Percentiles rank a stretch among this genome's conserved stretches.
Conservation (phyloP, 768 basidiomycete genomes). For the Phylloporus sp. region DNA sequence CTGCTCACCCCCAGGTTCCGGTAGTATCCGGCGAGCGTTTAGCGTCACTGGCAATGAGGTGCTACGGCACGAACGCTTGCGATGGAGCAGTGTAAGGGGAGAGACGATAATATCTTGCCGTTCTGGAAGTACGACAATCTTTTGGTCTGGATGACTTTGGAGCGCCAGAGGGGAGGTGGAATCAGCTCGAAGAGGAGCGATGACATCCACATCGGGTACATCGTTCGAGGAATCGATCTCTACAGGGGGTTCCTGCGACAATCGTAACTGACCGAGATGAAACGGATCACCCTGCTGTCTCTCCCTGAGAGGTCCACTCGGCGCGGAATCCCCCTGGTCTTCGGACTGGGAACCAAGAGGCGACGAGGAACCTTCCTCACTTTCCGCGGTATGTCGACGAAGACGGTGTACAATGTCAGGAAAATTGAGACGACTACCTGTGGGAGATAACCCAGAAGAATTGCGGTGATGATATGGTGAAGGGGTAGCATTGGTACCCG, state of each 20-base stretch:
- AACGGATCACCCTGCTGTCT: conserved; percentile 19
- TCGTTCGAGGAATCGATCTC: conserved; percentile 10
- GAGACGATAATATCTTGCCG: neutral
- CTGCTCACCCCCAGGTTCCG: conserved; percentile 35
- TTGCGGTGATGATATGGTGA: conserved; percentile 27
- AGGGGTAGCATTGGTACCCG: conserved; percentile 33
- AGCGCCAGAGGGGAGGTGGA: neutral
- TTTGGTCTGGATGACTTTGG: conserved; percentile 2
- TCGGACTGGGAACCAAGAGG: conserved; percentile 44
- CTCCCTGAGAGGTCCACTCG: conserved; percentile 11
- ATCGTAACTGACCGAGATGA: conserved; percentile 22
- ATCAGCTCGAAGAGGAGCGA: conserved; percentile 3
- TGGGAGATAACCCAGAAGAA: conserved; percentile 36
- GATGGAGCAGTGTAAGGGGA: neutral
- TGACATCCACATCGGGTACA: conserved; percentile 2
- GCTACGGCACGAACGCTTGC: conserved; percentile 24
- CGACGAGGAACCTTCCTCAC: conserved; percentile 47
- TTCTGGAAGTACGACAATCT: neutral
- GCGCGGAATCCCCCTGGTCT: conserved; percentile 28
- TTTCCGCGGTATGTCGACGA: conserved; percentile 33
- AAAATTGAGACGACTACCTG: conserved; percentile 39
- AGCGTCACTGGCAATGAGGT: conserved; percentile 33
- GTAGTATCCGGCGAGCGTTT: conserved; percentile 24
- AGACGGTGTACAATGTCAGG: conserved; percentile 35
- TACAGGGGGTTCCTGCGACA: conserved; percentile 9